Evolutionary conservation across 2,329 filamentous ascomycete species (phyloP), one percentile per base, ranked within the genome.

Genomic region (Davidsoniella virescens): DNA sequence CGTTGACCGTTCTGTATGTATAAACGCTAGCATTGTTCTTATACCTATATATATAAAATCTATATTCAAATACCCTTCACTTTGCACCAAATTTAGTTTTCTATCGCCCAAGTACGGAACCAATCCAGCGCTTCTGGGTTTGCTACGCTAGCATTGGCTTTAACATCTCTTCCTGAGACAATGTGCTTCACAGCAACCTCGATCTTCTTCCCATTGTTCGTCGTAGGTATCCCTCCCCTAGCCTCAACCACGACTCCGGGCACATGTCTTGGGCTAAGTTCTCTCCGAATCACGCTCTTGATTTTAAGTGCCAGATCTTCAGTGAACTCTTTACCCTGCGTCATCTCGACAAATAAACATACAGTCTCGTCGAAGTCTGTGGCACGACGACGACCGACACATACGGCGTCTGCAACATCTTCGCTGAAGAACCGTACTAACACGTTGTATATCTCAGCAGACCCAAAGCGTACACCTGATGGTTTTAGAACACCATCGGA

Each of bases 101-200:
- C 66, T 54, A 64, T 67, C 10, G 82, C 76, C 90, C 90, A 96
- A 29, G 73, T 67, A 56, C 77, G 74, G 65, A 95, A 96, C 84
- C 87, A 96, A 39, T 86, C 82, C 56, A 98, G 65, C 56, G 88
- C 87, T 57, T 82, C 84, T 2, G 84, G 81, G 63, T 96, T 96
- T 4, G 87, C 86, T n/a, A 96, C 88, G 59, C 86, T 93, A 0
- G 88, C 87, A 45, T 87, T 87, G 0, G 86, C 92, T 69, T 87
- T 88, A 56, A 95, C 79, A 48, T 85, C 77, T 64, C 88, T 69
- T 0, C 88, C 90, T 25, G 86, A 94, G 1, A 98, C 67, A 42
- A 96, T 95, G 65, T 95, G 88, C 70, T 96, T 96, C 5, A 96
- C 90, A 0, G 87, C 86, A 44, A 93, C 87, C 64, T 98, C 90